Percentiles rank a stretch among this genome's conserved stretches.
phyloP scores from a whole-genome alignment of 495 filamentous ascomycete genomes.

The Tuber brumale region DNA sequence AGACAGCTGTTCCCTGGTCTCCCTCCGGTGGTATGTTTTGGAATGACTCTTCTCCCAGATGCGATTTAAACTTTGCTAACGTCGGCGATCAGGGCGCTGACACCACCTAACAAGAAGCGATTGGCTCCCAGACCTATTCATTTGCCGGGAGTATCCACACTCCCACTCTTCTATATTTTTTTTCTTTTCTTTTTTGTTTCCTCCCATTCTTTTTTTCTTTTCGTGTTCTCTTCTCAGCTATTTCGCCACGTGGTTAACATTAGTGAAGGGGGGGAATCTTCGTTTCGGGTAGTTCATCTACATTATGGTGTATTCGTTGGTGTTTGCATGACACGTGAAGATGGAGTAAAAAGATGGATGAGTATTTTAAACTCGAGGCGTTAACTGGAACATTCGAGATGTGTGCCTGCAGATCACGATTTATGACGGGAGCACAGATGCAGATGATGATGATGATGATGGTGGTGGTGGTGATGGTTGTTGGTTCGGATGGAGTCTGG shows the following conservation, averaged over 20 bases:
- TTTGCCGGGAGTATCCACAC: background rate
- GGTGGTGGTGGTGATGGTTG: background rate
- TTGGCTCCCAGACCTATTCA: background rate
- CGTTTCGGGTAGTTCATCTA: too few species aligned
- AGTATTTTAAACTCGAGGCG: background rate
- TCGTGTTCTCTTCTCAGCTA: background rate
- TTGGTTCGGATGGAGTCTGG: background rate
- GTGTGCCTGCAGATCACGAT: slow-evolving; percentile 1
- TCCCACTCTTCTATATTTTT: background rate
- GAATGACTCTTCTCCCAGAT: background rate
- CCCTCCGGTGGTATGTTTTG: background rate
- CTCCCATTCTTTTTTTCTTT: background rate
- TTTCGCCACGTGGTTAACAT: background rate
- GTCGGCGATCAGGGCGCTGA: background rate
- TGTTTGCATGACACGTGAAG: background rate
- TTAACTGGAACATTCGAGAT: background rate
- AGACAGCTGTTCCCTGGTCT: background rate
- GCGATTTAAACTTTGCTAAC: background rate
- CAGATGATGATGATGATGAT: background rate
- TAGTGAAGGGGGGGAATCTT: background rate
- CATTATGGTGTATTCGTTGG: background rate
- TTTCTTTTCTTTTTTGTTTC: background rate
- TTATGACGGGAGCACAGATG: background rate
- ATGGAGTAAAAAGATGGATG: background rate
- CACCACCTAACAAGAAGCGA: background rate